Base-by-base conservation (phyloP, 371 early-diverging fungal species). In the Mortierella sp. region DNA sequence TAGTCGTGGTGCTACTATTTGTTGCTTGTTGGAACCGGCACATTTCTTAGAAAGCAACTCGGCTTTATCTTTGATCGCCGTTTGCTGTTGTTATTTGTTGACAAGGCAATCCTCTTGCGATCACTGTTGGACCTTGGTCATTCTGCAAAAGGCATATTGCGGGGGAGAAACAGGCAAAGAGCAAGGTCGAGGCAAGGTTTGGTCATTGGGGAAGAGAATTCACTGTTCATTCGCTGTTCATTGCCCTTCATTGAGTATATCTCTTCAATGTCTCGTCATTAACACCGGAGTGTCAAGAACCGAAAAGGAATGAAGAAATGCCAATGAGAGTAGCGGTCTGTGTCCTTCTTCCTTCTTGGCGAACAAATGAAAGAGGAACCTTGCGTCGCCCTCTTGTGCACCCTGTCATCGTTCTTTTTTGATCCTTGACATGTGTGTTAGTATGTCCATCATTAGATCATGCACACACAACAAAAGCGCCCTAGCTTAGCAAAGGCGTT, bases 41-140 rank as follows among this genome's bases (percentile, higher is more conserved):
- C 24, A 67, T 67, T 67, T 67, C 67, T 67, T 67, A 67, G 67
- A 67, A 67, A 67, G 67, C 67, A 67, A 67, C 9, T 40, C 67
- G 19, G 1, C 21, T 24, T 64, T 40, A 24, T 34, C 34, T 61
- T 31, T 61, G 16, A 16, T 50, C 16, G 46, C 13, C 14, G 31
- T 28, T 37, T 67, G 67, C 21, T 67, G 14, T 50, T 50, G 50
- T 14, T 34, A 5, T 34, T 61, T 67, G 67, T 37, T 67, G 67
- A 67, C 67, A 40, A 40, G 6, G 43, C 43, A 6, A 40, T 2
- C 6, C 43, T 40, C 43, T 40, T 6, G 43, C 6, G 21, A 24
- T 21, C 9, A 40, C 40, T 8, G 0, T 67, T 61, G 61, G 40
- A 3, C 3, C 67, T 67, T 8, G 37, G 19, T 37, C 43, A 34